phyloP scores from a whole-genome alignment of 1,139 yeast species.

The Saccharomyces hybrid region DNA sequence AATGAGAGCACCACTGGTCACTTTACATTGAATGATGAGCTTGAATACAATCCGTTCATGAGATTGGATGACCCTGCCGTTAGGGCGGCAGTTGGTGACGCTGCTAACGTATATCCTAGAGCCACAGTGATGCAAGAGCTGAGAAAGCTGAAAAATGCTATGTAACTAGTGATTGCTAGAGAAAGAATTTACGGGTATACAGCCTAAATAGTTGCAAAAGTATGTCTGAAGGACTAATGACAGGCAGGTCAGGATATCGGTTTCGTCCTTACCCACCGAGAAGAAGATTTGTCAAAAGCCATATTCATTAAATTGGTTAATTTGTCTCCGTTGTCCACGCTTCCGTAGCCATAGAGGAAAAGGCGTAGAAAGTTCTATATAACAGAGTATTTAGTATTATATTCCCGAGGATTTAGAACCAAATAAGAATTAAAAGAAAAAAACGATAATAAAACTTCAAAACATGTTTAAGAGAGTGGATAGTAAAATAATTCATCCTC shows the following conservation, averaged over 20 bases:
- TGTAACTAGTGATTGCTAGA: constrained; percentile 23
- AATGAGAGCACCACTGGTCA: constrained; percentile 38
- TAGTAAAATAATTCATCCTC: too few species aligned
- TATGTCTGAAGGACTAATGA: constrained; percentile 9
- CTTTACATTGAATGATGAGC: too few species aligned
- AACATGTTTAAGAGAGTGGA: too few species aligned
- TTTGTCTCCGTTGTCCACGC: constrained; percentile 74
- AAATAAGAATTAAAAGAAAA: neutral
- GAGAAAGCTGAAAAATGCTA: constrained; percentile 61
- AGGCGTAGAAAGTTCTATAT: constrained; percentile 43
- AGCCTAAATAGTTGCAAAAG: neutral
- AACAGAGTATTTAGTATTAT: constrained; percentile 38
- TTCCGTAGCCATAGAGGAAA: constrained; percentile 36
- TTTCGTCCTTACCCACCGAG: constrained; percentile 2
- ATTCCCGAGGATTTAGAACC: constrained; percentile 9
- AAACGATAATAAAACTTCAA: too few species aligned
- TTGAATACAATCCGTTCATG: too few species aligned
- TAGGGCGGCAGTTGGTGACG: constrained; percentile 39
- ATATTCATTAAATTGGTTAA: neutral
- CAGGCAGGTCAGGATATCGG: constrained; percentile 3
- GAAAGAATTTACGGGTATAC: too few species aligned
- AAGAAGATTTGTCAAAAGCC: constrained; percentile 5
- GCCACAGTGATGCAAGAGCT: constrained; percentile 56
- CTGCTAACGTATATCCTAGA: constrained; percentile 36
- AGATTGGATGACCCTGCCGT: too few species aligned